Percentiles rank a stretch among this genome's conserved stretches.
These are phyloP conservation scores for Candida awuae DNA, from an alignment of 805 yeast species.

Conservation along the genomic window DNA sequence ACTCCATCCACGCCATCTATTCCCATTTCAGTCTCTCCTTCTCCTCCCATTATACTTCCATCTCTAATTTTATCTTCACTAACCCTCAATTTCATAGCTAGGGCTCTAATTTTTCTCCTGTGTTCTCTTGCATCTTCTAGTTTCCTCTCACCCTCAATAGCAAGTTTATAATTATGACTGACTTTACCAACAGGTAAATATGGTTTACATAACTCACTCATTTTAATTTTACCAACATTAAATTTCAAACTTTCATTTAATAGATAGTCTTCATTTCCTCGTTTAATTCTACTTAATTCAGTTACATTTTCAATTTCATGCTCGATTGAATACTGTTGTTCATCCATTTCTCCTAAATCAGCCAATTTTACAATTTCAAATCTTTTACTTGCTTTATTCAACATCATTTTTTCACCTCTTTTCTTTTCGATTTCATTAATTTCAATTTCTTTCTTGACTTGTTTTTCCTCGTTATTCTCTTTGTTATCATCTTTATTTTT, in stretches of 20 bases:
- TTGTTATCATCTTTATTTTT: no score
- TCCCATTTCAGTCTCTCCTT: slow-evolving; percentile 16
- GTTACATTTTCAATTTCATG: slow-evolving; percentile 16
- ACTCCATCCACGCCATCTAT: slow-evolving; percentile 12
- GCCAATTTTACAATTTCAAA: slow-evolving; percentile 7
- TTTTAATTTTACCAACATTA: slow-evolving; percentile 47
- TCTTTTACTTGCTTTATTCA: slow-evolving; percentile 5
- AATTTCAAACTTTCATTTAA: slow-evolving; percentile 36
- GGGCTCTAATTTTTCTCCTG: slow-evolving; percentile 31
- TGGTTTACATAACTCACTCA: slow-evolving; percentile 68
- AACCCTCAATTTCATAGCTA: slow-evolving; percentile 35
- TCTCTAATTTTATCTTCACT: slow-evolving; percentile 18
- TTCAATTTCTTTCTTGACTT: background rate
- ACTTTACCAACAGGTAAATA: slow-evolving; percentile 56
- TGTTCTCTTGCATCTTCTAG: slow-evolving; percentile 17
- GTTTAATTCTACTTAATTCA: slow-evolving; percentile 24
- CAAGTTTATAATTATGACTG: slow-evolving; percentile 50
- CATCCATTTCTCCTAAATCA: slow-evolving; percentile 5
- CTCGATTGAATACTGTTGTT: slow-evolving; percentile 10
- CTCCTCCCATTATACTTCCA: slow-evolving; percentile 18
- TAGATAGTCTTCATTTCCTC: slow-evolving; percentile 34
- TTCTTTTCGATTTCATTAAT: slow-evolving; percentile 6
- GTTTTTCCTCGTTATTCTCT: no score
- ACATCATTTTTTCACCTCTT: slow-evolving; percentile 9
- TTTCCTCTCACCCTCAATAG: slow-evolving; percentile 40